Conservation (phyloP, 2,329 filamentous ascomycete species). For the Trichoderma polysporum region DNA sequence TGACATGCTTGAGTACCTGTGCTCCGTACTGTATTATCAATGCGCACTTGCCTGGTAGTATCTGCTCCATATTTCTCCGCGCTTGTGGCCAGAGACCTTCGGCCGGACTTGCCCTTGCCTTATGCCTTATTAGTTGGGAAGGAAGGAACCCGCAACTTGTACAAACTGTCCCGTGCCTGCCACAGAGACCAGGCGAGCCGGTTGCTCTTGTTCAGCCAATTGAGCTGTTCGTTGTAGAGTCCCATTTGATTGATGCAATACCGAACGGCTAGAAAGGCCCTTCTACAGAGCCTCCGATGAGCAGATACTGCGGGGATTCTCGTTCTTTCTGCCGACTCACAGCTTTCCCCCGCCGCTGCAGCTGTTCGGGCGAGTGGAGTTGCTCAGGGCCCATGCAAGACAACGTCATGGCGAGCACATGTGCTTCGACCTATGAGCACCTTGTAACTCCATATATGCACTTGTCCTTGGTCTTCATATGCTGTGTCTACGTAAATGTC, state of each 20-base stretch:
- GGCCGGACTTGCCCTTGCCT: neutral
- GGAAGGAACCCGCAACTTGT: too few species aligned
- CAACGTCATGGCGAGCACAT: conserved; percentile 7
- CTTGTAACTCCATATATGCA: neutral
- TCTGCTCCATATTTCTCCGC: conserved; percentile 14
- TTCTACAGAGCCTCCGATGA: neutral
- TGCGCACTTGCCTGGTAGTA: too few species aligned
- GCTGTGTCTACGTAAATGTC: conserved; percentile 8
- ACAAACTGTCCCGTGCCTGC: neutral
- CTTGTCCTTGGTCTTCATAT: neutral
- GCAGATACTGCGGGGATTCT: neutral
- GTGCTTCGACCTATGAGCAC: neutral
- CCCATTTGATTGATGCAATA: neutral
- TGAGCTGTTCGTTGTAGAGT: neutral
- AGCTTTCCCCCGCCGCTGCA: neutral
- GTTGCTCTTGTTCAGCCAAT: neutral
- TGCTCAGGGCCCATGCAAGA: conserved; percentile 11
- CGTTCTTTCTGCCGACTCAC: neutral
- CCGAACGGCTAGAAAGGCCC: neutral
- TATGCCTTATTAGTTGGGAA: neutral
- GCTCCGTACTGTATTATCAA: too few species aligned
- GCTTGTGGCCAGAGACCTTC: neutral
- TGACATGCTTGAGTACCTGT: too few species aligned
- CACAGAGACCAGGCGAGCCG: neutral
- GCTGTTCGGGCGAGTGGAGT: conserved; percentile 6